Evolutionary conservation across 2,329 filamentous ascomycete species (phyloP), one percentile per base, ranked within the genome.

Genomic region (Elsinoe australis): DNA sequence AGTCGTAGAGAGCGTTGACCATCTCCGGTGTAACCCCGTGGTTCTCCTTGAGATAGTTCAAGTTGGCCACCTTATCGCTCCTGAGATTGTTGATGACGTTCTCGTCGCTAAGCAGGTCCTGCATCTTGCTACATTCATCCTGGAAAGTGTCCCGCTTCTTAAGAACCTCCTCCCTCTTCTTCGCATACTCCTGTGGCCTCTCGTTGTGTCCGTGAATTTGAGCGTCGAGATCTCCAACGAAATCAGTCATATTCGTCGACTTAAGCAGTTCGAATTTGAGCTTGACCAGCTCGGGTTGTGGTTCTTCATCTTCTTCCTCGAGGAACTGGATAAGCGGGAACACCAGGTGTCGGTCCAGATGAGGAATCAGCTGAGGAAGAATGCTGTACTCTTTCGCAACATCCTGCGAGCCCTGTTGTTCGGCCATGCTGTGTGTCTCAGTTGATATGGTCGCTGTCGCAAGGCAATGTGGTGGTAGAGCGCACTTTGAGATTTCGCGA

Each of bases 201-300:
- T 86, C 78, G 52, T 84, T 76, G 55, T 87, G 79, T 59, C 82
- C 77, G 72, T 96, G 81, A 57, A 98, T 80, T 63, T 95, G 85
- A 66, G 85, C 85, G 75, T 94, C 87, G 57, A 98, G 74, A 62
- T 83, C 85, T 63, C 89, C 89, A 48, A 96, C 87, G 67, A 94
- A 98, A 70, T 98, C 92, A 61, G 85, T 92, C 92, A 98, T 98
- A 76, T 96, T 95, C 62, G 92, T 96, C 67, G 88, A 83, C 73
- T 94, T 90, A 58, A 98, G 80, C 51, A 98, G 81, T 71, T 90
- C 83, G 68, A 90, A 95, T 70, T 95, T 95, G 60, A 88, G 82
- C 64, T 85, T 80, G 54, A 83, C 83, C 60, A 94, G 82, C 60
- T 74, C 74, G 49, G 78, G 70, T 68, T 76, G 61, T 76, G 88